Evolutionary conservation across 1,284 basidiomycete species (phyloP), one percentile per base, ranked within the genome.

Genomic region (Naganishia cerealis): DNA sequence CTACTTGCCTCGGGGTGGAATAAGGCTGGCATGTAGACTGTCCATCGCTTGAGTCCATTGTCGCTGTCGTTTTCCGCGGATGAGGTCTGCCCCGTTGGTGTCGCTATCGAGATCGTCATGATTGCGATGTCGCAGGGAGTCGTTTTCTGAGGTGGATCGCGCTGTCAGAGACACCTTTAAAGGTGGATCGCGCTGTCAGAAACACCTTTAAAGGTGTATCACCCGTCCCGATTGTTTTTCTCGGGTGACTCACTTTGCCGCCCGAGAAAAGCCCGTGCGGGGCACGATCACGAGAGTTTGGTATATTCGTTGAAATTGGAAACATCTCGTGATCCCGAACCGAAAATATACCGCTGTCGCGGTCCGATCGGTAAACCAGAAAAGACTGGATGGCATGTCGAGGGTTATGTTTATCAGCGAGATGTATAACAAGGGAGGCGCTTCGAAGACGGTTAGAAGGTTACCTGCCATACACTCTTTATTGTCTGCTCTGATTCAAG

Each of bases 1-100:
- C 24, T 52, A 26, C 61, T 63, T 52, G 54, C 61, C 61, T 63
- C 61, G 29, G 61, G 50, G 40, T 63, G 61, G 12, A 63, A 63
- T 39, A 63, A 63, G 8, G 61, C 61, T 0, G 61, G 61, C 61
- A 63, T 63, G 48, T 63, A 63, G 12, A 52, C 61, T 36, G 61
- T 63, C 61, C 61, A 63, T 53, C 61, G 61, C 42, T 63, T 63
- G 13, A 36, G 39, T 21, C 38, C 18, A 18, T 43, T 36, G n/a
- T 1, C 18, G 43, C 40, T 33, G 57, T 48, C 58, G 21, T 18
- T 33, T 18, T 16, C 21, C 13, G 39, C 39, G 4, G 57, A 59
- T 13, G 43, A 33, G 46, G 0, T 21, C 18, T 61, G 58, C n/a
- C 36, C 43, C 29, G 43, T 2, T 1, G 46, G 18, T 12, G 42